phyloP scores from a whole-genome alignment of 1,284 basidiomycete species.

The Austroboletus olivaceoglutinosus region DNA sequence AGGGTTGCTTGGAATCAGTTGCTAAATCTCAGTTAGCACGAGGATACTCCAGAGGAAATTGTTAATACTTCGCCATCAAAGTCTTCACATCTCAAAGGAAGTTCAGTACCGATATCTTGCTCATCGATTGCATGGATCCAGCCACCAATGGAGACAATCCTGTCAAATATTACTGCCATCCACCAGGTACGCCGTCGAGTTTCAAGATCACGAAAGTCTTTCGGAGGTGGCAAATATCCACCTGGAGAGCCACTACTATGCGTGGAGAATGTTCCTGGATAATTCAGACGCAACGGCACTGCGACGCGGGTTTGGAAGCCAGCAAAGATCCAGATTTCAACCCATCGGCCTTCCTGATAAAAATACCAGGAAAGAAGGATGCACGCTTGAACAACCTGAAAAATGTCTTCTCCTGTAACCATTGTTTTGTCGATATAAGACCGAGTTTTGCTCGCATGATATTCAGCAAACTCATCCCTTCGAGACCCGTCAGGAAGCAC shows the following conservation, averaged over 20 bases:
- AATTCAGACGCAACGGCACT: conserved; percentile 76
- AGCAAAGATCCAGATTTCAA: conserved; percentile 86
- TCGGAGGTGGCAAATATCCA: conserved; percentile 76
- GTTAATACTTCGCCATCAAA: conserved; percentile 64
- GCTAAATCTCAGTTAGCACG: conserved; percentile 36
- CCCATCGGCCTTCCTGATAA: conserved; percentile 84
- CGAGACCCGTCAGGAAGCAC: conserved; percentile 69
- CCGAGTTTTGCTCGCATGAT: conserved; percentile 79
- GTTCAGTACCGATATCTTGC: conserved; percentile 74
- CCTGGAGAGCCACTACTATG: conserved; percentile 65
- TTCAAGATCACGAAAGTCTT: conserved; percentile 69
- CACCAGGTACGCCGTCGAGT: conserved; percentile 79
- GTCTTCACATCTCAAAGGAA: conserved; percentile 68
- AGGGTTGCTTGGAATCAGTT: conserved; percentile 61
- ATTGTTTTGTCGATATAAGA: conserved; percentile 81
- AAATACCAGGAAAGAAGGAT: conserved; percentile 84
- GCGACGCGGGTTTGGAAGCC: conserved; percentile 84
- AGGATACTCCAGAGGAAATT: conserved; percentile 2
- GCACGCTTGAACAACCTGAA: conserved; percentile 80
- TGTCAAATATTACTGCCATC: conserved; percentile 83
- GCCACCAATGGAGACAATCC: conserved; percentile 82
- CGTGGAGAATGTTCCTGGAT: conserved; percentile 74
- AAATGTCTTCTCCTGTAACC: conserved; percentile 80
- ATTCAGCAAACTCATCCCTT: conserved; percentile 78
- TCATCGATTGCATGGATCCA: conserved; percentile 83